Evolutionary conservation across 305 asterid genomes (phyloP), one percentile per base, ranked within the genome.

Genomic region (Galium porrigens): DNA sequence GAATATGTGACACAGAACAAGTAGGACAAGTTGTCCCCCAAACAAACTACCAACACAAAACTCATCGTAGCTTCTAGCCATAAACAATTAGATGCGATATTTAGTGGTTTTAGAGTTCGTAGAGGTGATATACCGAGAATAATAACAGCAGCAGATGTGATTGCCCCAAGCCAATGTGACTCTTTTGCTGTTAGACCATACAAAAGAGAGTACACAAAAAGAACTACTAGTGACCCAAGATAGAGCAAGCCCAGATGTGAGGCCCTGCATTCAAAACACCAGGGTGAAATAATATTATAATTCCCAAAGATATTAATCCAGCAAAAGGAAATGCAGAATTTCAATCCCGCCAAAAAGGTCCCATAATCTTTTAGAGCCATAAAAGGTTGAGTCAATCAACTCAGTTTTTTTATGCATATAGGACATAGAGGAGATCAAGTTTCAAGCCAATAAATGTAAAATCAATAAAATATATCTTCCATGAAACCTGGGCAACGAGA

Each of bases 161-260:
- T 83, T 60, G 97, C 97, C 70, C 96, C 99, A 76, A 92, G 96
- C 96, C 95, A 92, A 74, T 83, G 88, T 57, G 97, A 89, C 77
- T 92, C 97, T 82, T 89, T 92, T 61, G 99, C 97, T 42, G 99
- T 92, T 70, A 92, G 84, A 68, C 99, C 97, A 82, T 92, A 92
- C 73, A 92, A 77, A 78, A 92, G 79, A 55, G 97, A 89, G 81
- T 92, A 92, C 73, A 87, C 95, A 61, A 89, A 78, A 74, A 92
- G 88, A 75, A 89, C 97, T 10, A 82, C 77, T 74, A 89, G 87
- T 63, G 99, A 92, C 68, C 97, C 95, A 73, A 80, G 82, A 76
- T 92, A 92, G 65, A 92, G 97, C 77, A 89, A 95, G 77, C 95
- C 99, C 66, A 92, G 97, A 80, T 92, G 99, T 58, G 81, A 72